Base-by-base conservation (phyloP, 768 basidiomycete species). In the Glaciozyma antarctica region DNA sequence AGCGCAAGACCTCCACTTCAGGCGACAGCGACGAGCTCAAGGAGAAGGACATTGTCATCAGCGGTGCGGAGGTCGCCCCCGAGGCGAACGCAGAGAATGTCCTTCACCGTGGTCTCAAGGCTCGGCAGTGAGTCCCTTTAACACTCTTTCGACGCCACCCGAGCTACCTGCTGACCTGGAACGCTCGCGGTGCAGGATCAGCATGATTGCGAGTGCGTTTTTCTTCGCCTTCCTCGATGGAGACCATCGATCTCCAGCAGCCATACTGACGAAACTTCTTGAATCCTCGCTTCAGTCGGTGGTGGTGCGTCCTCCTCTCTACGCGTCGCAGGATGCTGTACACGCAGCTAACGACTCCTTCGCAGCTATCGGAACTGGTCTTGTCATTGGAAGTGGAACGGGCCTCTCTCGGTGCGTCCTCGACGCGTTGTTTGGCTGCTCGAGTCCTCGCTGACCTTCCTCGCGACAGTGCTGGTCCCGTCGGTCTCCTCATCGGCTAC, bases 31-130 rank as follows among this genome's bases (percentile, higher is more conserved):
- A 10, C 38, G 38, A 41, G 10, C 2, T 41, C 7, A 19, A 48
- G 47, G 47, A n/a, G 19, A 48, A n/a, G 21, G 47, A 48, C 47
- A 21, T 48, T 16, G 47, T 21, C 21, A 8, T 48, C 16, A 48
- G 47, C 16, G 47, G 47, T 21, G 47, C 21, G 8, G 47, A 48
- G 47, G 47, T n/a, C 3, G 47, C 21, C 2, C 47, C 19, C 13
- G 47, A 48, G 19, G 47, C 21, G 2, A 19, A 48, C 21, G 28
- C 45, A 3, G 44, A 52, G 13, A 58, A 64, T 30, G 67, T 64
- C 41, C 41, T 68, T 22, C 67, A 68, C 60, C 67, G 67, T 22
- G 60, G 55, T n/a, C 45, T 68, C 26, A 62, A 64, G 53, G 60
- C 67, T 4, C 49, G 67, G 1, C 67, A 67, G 51, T 48, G 47